phyloP scores from a whole-genome alignment of 2,329 filamentous ascomycete genomes.

The Arachnopeziza araneosa region DNA sequence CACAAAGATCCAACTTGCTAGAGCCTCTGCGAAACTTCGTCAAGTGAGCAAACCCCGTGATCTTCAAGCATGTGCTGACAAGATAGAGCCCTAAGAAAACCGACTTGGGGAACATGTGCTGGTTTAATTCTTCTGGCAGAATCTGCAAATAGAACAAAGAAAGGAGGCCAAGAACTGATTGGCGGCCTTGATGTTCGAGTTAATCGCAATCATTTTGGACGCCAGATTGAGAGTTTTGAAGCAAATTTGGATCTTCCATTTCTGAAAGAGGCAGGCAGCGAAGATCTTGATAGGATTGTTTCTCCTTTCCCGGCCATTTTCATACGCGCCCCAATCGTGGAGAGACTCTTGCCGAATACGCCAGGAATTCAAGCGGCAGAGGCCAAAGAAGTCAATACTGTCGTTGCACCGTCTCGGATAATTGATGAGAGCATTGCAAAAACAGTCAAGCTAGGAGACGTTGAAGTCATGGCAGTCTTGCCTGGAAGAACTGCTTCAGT shows the following conservation, averaged over 20 bases:
- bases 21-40: slow-evolving; percentile 86
- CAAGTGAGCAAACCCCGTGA: slow-evolving; percentile 52
- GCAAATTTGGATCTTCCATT: slow-evolving; percentile 69
- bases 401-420: slow-evolving; percentile 24
- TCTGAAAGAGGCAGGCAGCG: slow-evolving; percentile 36
- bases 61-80: background rate
- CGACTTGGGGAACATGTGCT: slow-evolving; percentile 94
- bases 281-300: slow-evolving; percentile 19
- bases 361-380: slow-evolving; percentile 31
- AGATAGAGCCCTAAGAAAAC: slow-evolving; percentile 41
- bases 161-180: slow-evolving; percentile 87
- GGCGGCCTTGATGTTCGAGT: slow-evolving; percentile 88
- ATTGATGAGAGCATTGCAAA: slow-evolving; percentile 19
- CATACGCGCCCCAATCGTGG: slow-evolving; percentile 90
- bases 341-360: slow-evolving; percentile 59
- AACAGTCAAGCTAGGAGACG: slow-evolving; percentile 25
- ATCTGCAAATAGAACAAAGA: slow-evolving; percentile 80
- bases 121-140: slow-evolving; percentile 88
- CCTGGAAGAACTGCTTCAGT: slow-evolving; percentile 36
- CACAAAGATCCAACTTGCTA: slow-evolving; percentile 71
- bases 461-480: slow-evolving; percentile 49
- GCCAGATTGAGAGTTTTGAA: slow-evolving; percentile 89
- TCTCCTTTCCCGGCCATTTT: slow-evolving; percentile 75
- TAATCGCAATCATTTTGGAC: slow-evolving; percentile 90
- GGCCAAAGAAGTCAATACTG: slow-evolving; percentile 37